phyloP scores from a whole-genome alignment of 768 basidiomycete genomes.

The Clitopilus hobsonii region DNA sequence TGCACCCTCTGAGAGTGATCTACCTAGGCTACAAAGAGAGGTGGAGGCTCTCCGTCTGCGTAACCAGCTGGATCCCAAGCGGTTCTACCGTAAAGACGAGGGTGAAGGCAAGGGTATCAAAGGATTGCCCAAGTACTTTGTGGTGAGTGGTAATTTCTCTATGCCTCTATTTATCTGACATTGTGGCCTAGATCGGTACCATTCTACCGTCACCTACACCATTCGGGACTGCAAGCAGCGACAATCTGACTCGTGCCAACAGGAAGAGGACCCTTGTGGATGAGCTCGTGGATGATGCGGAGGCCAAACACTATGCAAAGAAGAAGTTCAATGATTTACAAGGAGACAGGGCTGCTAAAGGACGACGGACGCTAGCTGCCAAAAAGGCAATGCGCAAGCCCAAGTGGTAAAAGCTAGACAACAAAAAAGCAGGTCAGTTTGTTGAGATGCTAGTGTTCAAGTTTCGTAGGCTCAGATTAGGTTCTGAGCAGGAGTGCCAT shows the following conservation, averaged over 20 bases:
- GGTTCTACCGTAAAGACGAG: conserved; percentile 85
- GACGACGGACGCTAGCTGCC: conserved; percentile 63
- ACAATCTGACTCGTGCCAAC: conserved; percentile 65
- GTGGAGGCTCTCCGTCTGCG: conserved; percentile 83
- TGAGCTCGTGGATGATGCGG: conserved; percentile 85
- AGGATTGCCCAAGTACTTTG: conserved; percentile 84
- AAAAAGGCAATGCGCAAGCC: conserved; percentile 57
- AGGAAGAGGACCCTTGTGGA: conserved; percentile 84
- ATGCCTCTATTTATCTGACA: conserved; percentile 6
- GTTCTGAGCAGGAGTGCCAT: no score
- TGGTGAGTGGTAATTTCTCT: conserved; percentile 42
- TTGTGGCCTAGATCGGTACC: conserved; percentile 62
- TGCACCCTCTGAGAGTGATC: conserved; percentile 72
- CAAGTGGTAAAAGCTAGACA: conserved; percentile 60
- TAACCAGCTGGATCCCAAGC: conserved; percentile 88
- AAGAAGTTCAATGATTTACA: conserved; percentile 84
- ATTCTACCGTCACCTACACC: conserved; percentile 67
- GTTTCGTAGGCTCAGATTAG: no score
- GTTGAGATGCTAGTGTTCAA: no score
- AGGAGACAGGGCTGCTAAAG: conserved; percentile 58
- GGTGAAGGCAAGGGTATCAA: conserved; percentile 83
- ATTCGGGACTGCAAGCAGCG: conserved; percentile 63
- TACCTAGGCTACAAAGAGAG: conserved; percentile 77
- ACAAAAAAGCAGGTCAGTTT: no score
- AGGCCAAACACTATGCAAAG: conserved; percentile 85